Percentiles rank a stretch among this genome's conserved stretches.
Evolutionary conservation across 441 rosid genomes (phyloP).

Genomic region (Erysimum cheiri): DNA sequence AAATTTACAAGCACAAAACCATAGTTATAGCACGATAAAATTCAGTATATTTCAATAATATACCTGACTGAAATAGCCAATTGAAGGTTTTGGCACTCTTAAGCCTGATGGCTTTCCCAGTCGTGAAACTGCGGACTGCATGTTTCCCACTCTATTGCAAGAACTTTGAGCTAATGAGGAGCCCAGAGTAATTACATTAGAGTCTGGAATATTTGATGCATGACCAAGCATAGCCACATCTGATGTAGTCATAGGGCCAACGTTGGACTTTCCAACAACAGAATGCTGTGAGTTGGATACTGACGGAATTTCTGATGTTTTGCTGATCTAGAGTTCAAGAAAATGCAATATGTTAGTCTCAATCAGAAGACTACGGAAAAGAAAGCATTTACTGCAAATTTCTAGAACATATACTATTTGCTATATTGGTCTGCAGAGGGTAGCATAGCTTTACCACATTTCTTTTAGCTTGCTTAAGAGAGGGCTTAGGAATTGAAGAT

Average conservation of each 20-base stretch:
- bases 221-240: conserved; percentile 45
- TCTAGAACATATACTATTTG: conserved; percentile 26
- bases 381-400: conserved; percentile 23
- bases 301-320: conserved; percentile 45
- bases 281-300: conserved; percentile 47
- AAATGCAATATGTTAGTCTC: conserved; percentile 29
- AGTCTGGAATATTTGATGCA: conserved; percentile 41
- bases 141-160: conserved; percentile 38
- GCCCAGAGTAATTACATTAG: conserved; percentile 42
- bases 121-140: conserved; percentile 47
- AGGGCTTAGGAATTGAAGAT: conserved; percentile 51
- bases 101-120: conserved; percentile 77
- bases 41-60: conserved; percentile 20
- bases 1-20: conserved; percentile 26
- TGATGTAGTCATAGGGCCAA: conserved; percentile 46
- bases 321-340: conserved; percentile 51
- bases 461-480: conserved; percentile 59
- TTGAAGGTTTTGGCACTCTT: conserved; percentile 90
- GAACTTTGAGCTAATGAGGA: conserved; percentile 47
- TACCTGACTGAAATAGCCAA: conserved; percentile 87
- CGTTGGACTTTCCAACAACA: conserved; percentile 43
- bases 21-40: not conserved
- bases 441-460: conserved; percentile 58
- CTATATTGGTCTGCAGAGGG: conserved; percentile 30
- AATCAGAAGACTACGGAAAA: not conserved